A percentile compares a stretch with the other conserved stretches of the same genome.
Evolutionary conservation across 2,329 filamentous ascomycete genomes (phyloP).

Genomic region (Venturia effusa): DNA sequence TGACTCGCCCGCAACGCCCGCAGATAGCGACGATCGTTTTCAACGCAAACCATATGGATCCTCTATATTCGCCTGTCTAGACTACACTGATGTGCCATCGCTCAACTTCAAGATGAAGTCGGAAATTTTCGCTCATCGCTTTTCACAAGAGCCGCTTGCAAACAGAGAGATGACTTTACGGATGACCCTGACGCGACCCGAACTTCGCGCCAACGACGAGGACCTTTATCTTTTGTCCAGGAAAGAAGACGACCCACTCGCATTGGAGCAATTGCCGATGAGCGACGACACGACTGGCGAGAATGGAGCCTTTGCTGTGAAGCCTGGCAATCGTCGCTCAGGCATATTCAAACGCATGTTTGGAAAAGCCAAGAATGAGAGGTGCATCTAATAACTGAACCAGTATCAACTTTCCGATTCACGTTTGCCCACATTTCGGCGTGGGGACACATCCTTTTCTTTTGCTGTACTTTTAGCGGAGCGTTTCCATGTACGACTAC

Average conservation of each 20-base stretch:
- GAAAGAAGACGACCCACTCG: conserved; percentile 37
- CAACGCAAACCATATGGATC: conserved; percentile 6
- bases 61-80: conserved; percentile 7
- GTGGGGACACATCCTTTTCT: not conserved
- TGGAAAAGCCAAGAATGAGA: conserved; percentile 23
- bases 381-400: not conserved
- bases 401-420: not conserved
- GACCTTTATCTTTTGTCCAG: conserved; percentile 59
- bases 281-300: conserved; percentile 36
- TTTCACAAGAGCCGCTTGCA: conserved; percentile 42
- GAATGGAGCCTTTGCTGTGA: conserved; percentile 35
- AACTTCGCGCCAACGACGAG: conserved; percentile 66
- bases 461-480: conserved; percentile 3
- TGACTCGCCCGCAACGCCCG: conserved; percentile 27
- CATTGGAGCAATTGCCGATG: conserved; percentile 41
- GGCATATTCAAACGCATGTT: conserved; percentile 24
- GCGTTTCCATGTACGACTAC: not conserved
- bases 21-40: conserved; percentile 16
- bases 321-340: conserved; percentile 22
- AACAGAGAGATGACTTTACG: conserved; percentile 88
- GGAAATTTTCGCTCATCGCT: conserved; percentile 14
- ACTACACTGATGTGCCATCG: conserved; percentile 5
- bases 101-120: conserved; percentile 9
- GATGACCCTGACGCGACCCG: conserved; percentile 87
- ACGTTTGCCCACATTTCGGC: not conserved